phyloP scores from a whole-genome alignment of 176 grass and related monocot species.

The Carex kokanica region DNA sequence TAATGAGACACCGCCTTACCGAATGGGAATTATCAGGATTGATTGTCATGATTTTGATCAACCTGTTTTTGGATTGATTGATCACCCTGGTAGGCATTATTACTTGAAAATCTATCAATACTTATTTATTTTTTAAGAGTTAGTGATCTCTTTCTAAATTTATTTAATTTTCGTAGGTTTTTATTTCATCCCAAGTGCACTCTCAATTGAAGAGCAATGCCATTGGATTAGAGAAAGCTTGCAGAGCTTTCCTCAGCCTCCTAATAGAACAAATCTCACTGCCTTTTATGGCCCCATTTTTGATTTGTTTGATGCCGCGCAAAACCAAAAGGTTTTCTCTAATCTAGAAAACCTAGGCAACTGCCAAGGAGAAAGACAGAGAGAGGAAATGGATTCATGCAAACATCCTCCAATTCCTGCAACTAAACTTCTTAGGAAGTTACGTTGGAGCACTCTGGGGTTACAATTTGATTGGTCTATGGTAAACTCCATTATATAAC shows the following conservation, averaged over 20 bases:
- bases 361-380: slow-evolving; percentile 15
- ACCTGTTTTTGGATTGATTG: slow-evolving; percentile 62
- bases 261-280: slow-evolving; percentile 80
- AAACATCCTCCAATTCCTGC: slow-evolving; percentile 39
- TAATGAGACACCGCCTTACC: slow-evolving; percentile 19
- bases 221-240: slow-evolving; percentile 83
- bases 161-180: slow-evolving; percentile 46
- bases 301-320: slow-evolving; percentile 51
- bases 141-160: slow-evolving; percentile 7
- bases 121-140: slow-evolving; percentile 1
- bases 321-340: slow-evolving; percentile 54
- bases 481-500: slow-evolving; percentile 32
- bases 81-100: slow-evolving; percentile 36
- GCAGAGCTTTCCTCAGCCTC: slow-evolving; percentile 73
- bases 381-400: slow-evolving; percentile 1
- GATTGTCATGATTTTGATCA: slow-evolving; percentile 43
- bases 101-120: not conserved
- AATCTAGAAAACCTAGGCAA: slow-evolving; percentile 32
- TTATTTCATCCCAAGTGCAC: slow-evolving; percentile 73
- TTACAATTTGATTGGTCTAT: slow-evolving; percentile 95
- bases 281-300: slow-evolving; percentile 64
- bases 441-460: slow-evolving; percentile 90
- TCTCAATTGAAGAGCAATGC: slow-evolving; percentile 64
- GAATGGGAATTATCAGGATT: slow-evolving; percentile 31
- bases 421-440: slow-evolving; percentile 59